Evolutionary conservation across 805 yeast species (phyloP).

Genomic region (Candida lessepsii): DNA sequence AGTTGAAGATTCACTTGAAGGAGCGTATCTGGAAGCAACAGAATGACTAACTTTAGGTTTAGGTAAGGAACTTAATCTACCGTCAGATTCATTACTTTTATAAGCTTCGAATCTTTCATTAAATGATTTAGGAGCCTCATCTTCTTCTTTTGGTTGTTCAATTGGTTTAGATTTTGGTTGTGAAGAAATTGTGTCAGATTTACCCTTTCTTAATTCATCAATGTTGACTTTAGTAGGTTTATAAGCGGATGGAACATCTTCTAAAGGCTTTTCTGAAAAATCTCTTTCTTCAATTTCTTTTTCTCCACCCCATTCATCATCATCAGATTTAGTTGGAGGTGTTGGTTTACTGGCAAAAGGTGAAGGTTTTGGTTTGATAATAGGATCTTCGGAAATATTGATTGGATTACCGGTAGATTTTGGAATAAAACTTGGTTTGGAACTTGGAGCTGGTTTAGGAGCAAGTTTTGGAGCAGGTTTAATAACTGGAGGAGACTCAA

Average conservation of each 20-base stretch:
- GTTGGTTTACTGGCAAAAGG: constrained; percentile 19
- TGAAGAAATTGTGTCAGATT: constrained; percentile 46
- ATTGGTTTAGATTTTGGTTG: constrained; percentile 29
- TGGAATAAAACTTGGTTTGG: constrained; percentile 29
- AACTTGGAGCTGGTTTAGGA: constrained; percentile 11
- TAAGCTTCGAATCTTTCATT: constrained; percentile 45
- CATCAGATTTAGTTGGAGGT: constrained; percentile 22
- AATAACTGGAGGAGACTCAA: too few species aligned
- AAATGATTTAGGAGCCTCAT: constrained; percentile 48
- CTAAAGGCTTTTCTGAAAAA: constrained; percentile 48
- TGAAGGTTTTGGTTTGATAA: constrained; percentile 13
- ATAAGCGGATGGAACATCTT: constrained; percentile 59
- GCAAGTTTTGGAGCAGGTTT: constrained; percentile 21
- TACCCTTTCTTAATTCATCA: constrained; percentile 50
- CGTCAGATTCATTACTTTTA: constrained; percentile 39
- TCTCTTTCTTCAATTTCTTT: constrained; percentile 56
- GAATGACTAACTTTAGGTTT: constrained; percentile 55
- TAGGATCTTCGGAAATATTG: constrained; percentile 21
- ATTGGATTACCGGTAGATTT: constrained; percentile 41
- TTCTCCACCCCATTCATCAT: constrained; percentile 65
- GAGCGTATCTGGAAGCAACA: constrained; percentile 49
- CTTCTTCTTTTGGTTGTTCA: constrained; percentile 24
- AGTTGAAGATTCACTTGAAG: constrained; percentile 25
- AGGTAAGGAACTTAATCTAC: constrained; percentile 60
- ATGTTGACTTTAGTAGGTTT: constrained; percentile 65